Base-by-base conservation (phyloP, 1,139 yeast genomes). In the Citeromyces hawaiiensis region DNA sequence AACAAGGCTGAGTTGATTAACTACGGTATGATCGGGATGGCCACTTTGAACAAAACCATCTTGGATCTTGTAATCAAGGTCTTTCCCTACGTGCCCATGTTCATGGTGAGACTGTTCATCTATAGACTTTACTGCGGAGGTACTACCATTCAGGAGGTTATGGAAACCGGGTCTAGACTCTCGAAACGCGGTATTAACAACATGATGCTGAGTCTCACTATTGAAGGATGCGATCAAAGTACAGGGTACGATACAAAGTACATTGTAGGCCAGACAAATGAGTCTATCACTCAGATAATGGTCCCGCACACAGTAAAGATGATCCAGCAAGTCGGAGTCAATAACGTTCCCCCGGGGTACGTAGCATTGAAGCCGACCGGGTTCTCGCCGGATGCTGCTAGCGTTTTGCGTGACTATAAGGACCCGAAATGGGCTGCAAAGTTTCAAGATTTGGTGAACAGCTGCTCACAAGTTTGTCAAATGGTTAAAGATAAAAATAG, bases 361-460 rank as follows among this genome's bases (percentile, higher is more conserved):
- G 82, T 86, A 45, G 98, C 96, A 2, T 68, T 91, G 56, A 91
- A 91, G 62, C 96, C 97, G 39, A 85, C 96, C 16, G 97, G 96
- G 2, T 70, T 88, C 50, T 75, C 85, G 46, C 66, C 73, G 40
- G 72, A 82, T 57, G 94, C 96, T 1, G 83, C 83, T 14, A 69
- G 72, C 30, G 81, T 82, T n/a, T 68, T 88, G 51, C 65, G 68
- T 45, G 68, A 85, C 61, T 83, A 64, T 60, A 60, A 61, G 29
- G 43, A 53, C 6, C 74, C 78, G 8, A 70, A 64, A 40, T 76
- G 69, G 57, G 62, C 68, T 30, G 56, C 57, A 4, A 67, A 68
- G 48, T 83, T 87, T 63, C 68, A 73, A 32, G 61, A 62, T 37
- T 68, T 88, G 53, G 75, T 85, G 19, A 67, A 63, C 7, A 80